Percentiles rank a stretch among this genome's conserved stretches.
phyloP scores from a whole-genome alignment of 176 grass and related monocot genomes.

The Triticum monococcum region DNA sequence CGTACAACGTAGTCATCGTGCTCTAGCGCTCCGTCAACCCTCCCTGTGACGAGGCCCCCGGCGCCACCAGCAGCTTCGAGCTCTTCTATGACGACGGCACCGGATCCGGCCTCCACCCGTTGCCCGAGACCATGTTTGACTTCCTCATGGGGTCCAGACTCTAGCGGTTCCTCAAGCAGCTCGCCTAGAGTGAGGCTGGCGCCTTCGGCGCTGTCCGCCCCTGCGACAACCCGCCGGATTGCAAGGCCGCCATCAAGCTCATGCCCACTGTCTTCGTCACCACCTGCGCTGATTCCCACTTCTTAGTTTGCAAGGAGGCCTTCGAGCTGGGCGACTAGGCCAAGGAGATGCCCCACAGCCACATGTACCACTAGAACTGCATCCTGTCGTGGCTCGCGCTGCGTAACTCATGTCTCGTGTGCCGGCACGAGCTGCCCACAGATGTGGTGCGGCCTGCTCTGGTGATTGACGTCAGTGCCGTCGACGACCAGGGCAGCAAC shows the following conservation, averaged over 20 bases:
- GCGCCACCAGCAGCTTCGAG: conserved; percentile 37
- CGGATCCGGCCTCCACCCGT: conserved; percentile 52
- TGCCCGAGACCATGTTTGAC: conserved; percentile 49
- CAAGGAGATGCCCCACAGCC: conserved; percentile 60
- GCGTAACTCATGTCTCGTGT: conserved; percentile 59
- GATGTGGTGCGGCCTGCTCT: background rate
- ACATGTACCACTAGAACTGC: conserved; percentile 69
- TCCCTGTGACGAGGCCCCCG: background rate
- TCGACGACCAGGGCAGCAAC: conserved; percentile 22
- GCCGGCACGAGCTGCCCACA: conserved; percentile 59
- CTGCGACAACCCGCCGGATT: conserved; percentile 50
- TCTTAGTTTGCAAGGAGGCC: conserved; percentile 58
- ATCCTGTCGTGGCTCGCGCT: conserved; percentile 72
- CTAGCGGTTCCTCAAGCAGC: too few relatives aligned
- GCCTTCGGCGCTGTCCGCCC: conserved; percentile 26
- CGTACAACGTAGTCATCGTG: conserved; percentile 61
- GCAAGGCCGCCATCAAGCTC: conserved; percentile 54
- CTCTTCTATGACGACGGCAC: conserved; percentile 61
- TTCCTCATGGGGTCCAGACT: too few relatives aligned
- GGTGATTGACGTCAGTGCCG: background rate
- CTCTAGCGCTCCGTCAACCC: conserved; percentile 28
- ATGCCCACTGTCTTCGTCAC: conserved; percentile 57
- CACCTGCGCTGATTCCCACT: conserved; percentile 36
- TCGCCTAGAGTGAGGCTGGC: background rate
- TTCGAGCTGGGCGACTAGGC: conserved; percentile 53